phyloP scores from a whole-genome alignment of 2,329 filamentous ascomycete genomes.

The Scedosporium apiospermum region DNA sequence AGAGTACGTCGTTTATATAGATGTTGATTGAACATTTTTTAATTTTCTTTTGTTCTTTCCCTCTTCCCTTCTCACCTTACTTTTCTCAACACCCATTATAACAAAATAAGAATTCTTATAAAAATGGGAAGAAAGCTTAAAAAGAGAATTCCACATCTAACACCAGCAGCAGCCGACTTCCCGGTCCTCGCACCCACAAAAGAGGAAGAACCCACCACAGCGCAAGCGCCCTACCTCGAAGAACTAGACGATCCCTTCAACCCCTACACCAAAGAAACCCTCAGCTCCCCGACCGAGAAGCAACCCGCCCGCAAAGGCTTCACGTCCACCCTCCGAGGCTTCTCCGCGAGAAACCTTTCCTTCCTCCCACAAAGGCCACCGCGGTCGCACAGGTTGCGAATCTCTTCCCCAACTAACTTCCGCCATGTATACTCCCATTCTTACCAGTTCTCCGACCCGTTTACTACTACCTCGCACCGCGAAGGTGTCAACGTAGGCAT shows the following conservation, averaged over 20 bases:
- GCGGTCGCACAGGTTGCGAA: constrained; percentile 41
- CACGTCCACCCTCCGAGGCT: constrained; percentile 1
- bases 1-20: neutral
- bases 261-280: neutral
- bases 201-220: neutral
- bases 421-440: constrained; percentile 44
- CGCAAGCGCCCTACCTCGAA: neutral
- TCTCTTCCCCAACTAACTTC: constrained; percentile 51
- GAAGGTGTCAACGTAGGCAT: constrained; percentile 7
- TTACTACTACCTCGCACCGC: constrained; percentile 15
- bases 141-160: neutral
- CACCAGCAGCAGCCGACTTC: neutral
- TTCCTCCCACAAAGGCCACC: neutral
- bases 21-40: neutral
- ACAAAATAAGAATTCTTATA: too few species aligned
- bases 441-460: constrained; percentile 23
- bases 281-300: neutral
- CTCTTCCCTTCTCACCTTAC: neutral
- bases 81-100: neutral
- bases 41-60: neutral
- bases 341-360: neutral
- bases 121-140: neutral
- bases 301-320: neutral
- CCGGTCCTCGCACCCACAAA: neutral
- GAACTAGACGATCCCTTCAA: neutral